Conservation (phyloP, 1,284 basidiomycete species). For the Sporisorium exsertum region DNA sequence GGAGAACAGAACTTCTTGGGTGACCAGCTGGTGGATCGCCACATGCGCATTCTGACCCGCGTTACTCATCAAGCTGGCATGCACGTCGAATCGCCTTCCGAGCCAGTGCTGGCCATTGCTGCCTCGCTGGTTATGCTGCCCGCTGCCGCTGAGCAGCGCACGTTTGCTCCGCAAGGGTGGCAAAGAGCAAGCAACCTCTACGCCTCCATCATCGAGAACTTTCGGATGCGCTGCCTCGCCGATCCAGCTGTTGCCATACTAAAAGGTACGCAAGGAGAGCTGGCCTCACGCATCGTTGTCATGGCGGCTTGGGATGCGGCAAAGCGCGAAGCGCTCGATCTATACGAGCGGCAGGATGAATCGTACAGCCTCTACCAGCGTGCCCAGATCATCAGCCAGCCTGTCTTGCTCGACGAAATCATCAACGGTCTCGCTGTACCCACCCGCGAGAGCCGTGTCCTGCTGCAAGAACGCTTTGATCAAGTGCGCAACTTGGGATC, state of each 20-base stretch:
- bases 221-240: slow-evolving; percentile 1
- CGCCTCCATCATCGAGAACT: slow-evolving; percentile 1
- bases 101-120: slow-evolving; percentile 27
- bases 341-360: no score
- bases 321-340: slow-evolving; percentile 4
- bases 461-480: background rate
- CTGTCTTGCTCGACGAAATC: slow-evolving; percentile 9
- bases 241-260: background rate
- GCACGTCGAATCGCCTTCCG: slow-evolving; percentile 8
- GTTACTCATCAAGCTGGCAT: background rate
- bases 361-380: no score
- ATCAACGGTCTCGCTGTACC: no score
- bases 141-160: background rate
- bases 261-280: slow-evolving; percentile 15
- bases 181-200: no score
- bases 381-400: background rate
- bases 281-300: slow-evolving; percentile 9
- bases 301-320: slow-evolving; percentile 23
- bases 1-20: background rate
- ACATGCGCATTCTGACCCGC: slow-evolving; percentile 23
- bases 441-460: no score
- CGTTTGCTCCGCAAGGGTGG: no score
- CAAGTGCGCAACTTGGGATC: no score
- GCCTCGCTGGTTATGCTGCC: slow-evolving; percentile 14
- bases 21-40: slow-evolving; percentile 3